Evolutionary conservation across 176 grass and related monocot genomes (phyloP).

Genomic region (Themeda triandra): DNA sequence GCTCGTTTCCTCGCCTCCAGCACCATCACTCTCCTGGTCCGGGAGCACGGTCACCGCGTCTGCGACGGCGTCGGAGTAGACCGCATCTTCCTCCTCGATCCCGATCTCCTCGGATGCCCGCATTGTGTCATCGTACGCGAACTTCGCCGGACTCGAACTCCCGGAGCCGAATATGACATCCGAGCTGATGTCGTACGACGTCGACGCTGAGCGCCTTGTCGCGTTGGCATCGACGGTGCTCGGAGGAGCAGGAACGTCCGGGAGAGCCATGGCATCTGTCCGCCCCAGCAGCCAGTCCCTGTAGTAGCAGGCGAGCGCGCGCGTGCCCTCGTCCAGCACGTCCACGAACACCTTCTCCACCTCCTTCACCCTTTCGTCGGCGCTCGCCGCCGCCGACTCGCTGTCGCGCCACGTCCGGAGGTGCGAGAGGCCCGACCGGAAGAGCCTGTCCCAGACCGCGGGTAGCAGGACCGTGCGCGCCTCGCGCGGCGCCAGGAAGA

Average conservation of each 20-base stretch:
- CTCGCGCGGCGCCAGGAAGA: constrained; percentile 59
- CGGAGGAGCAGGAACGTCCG: constrained; percentile 39
- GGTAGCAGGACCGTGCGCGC: constrained; percentile 48
- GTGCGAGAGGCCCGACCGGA: constrained; percentile 54
- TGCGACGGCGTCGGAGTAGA: neutral
- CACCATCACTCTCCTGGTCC: neutral
- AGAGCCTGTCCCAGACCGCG: constrained; percentile 56
- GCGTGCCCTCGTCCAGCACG: constrained; percentile 49
- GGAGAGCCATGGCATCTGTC: constrained; percentile 30
- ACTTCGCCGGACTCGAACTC: constrained; percentile 6
- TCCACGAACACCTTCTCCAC: constrained; percentile 41
- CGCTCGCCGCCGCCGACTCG: constrained; percentile 28
- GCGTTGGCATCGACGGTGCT: neutral
- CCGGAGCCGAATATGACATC: constrained; percentile 43
- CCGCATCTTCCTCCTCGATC: neutral
- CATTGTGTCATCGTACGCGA: neutral
- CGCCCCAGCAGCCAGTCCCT: constrained; percentile 73
- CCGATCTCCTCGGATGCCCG: neutral
- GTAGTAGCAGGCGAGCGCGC: constrained; percentile 71
- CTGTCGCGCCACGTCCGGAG: constrained; percentile 55
- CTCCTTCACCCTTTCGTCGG: constrained; percentile 26
- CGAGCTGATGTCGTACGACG: constrained; percentile 24
- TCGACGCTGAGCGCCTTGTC: constrained; percentile 3
- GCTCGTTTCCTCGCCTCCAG: neutral
- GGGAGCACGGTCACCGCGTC: neutral